These are phyloP conservation scores for Phytophthora boehmeriae DNA, from an alignment of 352 stramenopile species.

Conservation along the genomic window DNA sequence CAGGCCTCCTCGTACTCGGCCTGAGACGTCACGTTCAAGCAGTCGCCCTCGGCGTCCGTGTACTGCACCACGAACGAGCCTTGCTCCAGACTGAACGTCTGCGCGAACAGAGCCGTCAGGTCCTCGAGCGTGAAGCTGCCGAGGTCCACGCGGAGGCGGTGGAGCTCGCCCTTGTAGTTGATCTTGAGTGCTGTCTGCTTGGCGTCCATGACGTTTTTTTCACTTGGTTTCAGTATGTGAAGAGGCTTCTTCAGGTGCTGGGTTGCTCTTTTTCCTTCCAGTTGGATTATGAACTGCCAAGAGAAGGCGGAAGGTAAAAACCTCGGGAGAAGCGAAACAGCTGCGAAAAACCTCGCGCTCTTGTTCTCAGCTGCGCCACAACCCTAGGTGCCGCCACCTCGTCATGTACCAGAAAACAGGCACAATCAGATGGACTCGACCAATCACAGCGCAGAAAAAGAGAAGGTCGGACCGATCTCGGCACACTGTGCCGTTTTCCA, in stretches of 20 bases:
- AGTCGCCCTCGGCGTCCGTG: conserved; percentile 76
- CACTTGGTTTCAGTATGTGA: conserved; percentile 11
- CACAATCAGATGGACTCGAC: background rate
- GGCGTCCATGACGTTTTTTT: conserved; percentile 39
- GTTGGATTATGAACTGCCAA: conserved; percentile 41
- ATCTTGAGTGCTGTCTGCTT: conserved; percentile 80
- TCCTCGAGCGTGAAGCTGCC: conserved; percentile 45
- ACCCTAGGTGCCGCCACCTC: background rate
- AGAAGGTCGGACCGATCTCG: conserved; percentile 28
- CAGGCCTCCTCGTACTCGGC: conserved; percentile 71
- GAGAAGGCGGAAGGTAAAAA: conserved; percentile 8
- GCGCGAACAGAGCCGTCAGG: conserved; percentile 58
- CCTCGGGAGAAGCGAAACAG: conserved; percentile 8
- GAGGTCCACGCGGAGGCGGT: conserved; percentile 79
- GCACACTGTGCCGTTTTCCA: conserved; percentile 9
- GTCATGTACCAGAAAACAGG: background rate
- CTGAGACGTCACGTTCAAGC: conserved; percentile 73
- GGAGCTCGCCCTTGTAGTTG: conserved; percentile 83
- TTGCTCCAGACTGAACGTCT: conserved; percentile 60
- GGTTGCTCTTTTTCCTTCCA: conserved; percentile 18
- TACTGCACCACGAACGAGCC: conserved; percentile 79
- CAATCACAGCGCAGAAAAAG: conserved; percentile 20
- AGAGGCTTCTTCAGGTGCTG: background rate
- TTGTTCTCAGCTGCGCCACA: background rate
- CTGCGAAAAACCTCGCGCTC: background rate